phyloP scores from a whole-genome alignment of 2,329 filamentous ascomycete genomes.

The Diaporthe sp. region DNA sequence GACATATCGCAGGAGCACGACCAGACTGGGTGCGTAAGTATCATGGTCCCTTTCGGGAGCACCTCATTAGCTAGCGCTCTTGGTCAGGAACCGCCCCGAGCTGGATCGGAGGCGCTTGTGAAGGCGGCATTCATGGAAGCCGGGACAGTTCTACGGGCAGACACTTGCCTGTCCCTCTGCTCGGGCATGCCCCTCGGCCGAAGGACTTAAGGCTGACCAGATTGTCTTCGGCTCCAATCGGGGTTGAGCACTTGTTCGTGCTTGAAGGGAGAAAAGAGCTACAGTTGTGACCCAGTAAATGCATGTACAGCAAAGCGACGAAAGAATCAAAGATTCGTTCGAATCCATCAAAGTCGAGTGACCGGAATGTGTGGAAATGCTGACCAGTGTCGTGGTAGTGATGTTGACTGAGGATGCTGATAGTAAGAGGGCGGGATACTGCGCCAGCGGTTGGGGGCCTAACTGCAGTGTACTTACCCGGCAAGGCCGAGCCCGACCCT shows the following conservation, averaged over 20 bases:
- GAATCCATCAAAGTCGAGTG: not conserved
- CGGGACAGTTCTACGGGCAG: not conserved
- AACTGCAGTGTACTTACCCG: not conserved
- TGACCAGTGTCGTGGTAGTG: not conserved
- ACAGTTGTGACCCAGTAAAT: too few relatives aligned
- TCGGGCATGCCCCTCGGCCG: not conserved
- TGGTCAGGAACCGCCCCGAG: not conserved
- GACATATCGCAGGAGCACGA: not conserved
- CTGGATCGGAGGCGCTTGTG: not conserved
- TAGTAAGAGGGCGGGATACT: not conserved
- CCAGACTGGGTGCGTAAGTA: not conserved
- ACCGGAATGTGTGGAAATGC: not conserved
- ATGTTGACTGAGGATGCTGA: too few relatives aligned
- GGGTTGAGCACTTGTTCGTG: not conserved
- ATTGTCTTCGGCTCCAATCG: not conserved
- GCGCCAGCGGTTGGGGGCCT: not conserved
- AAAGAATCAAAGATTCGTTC: not conserved
- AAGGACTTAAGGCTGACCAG: not conserved
- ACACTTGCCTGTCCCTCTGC: not conserved
- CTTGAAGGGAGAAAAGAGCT: too few relatives aligned
- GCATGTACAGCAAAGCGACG: not conserved
- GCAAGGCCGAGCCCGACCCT: conserved; percentile 37
- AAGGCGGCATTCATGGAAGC: not conserved
- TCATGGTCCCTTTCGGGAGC: too few relatives aligned
- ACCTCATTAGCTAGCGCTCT: too few relatives aligned